These are phyloP conservation scores for Solioccasus polychromus DNA, from an alignment of 768 basidiomycete genomes.

Conservation along the genomic window DNA sequence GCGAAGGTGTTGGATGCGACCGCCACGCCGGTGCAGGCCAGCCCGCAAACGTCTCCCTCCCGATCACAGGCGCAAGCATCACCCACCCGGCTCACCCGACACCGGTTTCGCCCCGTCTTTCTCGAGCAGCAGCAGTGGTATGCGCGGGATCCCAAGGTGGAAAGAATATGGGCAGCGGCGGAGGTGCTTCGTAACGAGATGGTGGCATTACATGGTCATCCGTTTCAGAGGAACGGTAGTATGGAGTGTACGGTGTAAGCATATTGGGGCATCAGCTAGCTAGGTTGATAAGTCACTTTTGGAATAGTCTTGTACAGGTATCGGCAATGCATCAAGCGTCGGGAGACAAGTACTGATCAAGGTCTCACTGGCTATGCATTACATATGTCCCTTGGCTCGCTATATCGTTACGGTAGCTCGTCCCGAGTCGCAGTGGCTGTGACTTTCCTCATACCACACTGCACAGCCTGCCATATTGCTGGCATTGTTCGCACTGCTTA, in stretches of 20 bases:
- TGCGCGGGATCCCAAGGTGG: slow-evolving; percentile 37
- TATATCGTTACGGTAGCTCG: too few relatives aligned
- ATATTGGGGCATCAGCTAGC: too few relatives aligned
- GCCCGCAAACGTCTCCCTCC: slow-evolving; percentile 24
- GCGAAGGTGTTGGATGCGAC: slow-evolving; percentile 3
- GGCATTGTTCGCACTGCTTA: too few relatives aligned
- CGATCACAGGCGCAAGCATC: slow-evolving; percentile 13
- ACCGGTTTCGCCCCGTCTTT: slow-evolving; percentile 49
- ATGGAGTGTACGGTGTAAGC: background rate
- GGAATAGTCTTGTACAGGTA: too few relatives aligned
- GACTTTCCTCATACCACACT: too few relatives aligned
- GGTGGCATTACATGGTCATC: slow-evolving; percentile 11
- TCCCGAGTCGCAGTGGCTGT: too few relatives aligned
- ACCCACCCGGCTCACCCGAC: slow-evolving; percentile 19
- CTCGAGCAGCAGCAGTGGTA: slow-evolving; percentile 50
- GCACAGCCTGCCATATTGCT: too few relatives aligned
- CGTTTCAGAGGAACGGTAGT: slow-evolving; percentile 8
- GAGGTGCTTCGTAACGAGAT: slow-evolving; percentile 10
- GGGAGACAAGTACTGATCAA: too few relatives aligned
- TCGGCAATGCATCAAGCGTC: too few relatives aligned
- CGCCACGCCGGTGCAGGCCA: slow-evolving; percentile 10
- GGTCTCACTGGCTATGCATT: too few relatives aligned
- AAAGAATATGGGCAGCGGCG: slow-evolving; percentile 25
- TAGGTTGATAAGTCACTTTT: too few relatives aligned
- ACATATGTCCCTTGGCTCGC: too few relatives aligned